phyloP scores from a whole-genome alignment of 2,329 filamentous ascomycete genomes.

The Colletotrichum ledebouriae region DNA sequence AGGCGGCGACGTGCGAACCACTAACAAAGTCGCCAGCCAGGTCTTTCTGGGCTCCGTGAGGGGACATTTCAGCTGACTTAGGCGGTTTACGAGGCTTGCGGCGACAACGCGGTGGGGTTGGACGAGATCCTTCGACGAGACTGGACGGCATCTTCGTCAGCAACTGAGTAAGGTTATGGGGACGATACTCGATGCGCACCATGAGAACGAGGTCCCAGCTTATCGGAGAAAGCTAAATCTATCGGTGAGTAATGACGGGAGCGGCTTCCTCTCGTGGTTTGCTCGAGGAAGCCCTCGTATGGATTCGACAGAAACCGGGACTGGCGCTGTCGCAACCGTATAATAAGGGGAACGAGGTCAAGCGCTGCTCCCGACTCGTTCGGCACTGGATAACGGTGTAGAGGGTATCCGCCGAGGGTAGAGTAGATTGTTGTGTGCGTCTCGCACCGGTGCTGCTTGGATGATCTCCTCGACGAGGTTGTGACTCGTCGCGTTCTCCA shows the following conservation, averaged over 20 bases:
- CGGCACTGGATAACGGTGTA: not conserved
- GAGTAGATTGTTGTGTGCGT: not conserved
- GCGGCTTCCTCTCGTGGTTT: not conserved
- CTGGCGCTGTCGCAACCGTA: slow-evolving; percentile 3
- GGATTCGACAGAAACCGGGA: not conserved
- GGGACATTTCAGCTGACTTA: slow-evolving; percentile 16
- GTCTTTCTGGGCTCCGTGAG: slow-evolving; percentile 26
- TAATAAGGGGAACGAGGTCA: slow-evolving; percentile 7
- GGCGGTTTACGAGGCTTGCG: slow-evolving; percentile 32
- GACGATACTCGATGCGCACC: slow-evolving; percentile 23
- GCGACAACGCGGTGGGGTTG: slow-evolving; percentile 29
- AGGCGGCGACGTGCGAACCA: slow-evolving; percentile 51
- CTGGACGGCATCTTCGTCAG: slow-evolving; percentile 36
- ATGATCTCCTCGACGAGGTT: not conserved
- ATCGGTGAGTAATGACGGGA: not conserved
- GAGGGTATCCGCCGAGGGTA: not conserved
- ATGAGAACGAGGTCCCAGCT: slow-evolving; percentile 34
- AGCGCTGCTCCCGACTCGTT: slow-evolving; percentile 6
- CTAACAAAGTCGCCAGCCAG: slow-evolving; percentile 19
- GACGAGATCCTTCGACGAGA: slow-evolving; percentile 34
- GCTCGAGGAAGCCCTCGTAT: not conserved
- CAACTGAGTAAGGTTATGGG: not conserved
- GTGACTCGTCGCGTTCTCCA: not conserved
- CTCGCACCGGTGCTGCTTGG: slow-evolving; percentile 17
- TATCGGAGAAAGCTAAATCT: not conserved